Evolutionary conservation across 805 yeast genomes (phyloP).

Genomic region (Lipomyces chichibuensis): DNA sequence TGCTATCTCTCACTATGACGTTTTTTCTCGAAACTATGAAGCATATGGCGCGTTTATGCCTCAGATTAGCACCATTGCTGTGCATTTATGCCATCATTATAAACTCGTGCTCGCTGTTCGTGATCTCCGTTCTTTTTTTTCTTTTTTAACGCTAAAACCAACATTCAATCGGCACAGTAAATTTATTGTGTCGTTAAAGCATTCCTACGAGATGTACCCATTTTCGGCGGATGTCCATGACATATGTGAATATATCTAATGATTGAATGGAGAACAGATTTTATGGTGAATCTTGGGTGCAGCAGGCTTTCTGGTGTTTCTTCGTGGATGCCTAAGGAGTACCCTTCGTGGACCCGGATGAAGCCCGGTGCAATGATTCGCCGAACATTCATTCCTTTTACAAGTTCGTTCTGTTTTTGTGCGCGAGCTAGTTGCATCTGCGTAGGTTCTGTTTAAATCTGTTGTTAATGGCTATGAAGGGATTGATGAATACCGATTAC

Average conservation of each 20-base stretch:
- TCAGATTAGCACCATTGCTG: background rate
- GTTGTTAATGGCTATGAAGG: background rate
- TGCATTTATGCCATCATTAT: background rate
- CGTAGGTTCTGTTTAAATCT: background rate
- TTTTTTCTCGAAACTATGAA: background rate
- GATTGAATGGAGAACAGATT: conserved; percentile 57
- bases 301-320: conserved; percentile 54
- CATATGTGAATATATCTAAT: conserved; percentile 41
- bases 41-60: background rate
- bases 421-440: background rate
- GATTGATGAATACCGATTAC: no score
- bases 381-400: conserved; percentile 46
- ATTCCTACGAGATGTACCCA: conserved; percentile 47
- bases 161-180: conserved; percentile 33
- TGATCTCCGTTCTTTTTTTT: conserved; percentile 7
- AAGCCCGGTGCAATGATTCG: conserved; percentile 64
- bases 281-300: conserved; percentile 65
- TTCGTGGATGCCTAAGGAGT: conserved; percentile 52
- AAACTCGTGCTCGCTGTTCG: background rate
- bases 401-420: background rate
- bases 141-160: conserved; percentile 42
- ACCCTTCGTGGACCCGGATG: conserved; percentile 70
- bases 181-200: conserved; percentile 40
- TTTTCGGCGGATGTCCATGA: conserved; percentile 44
- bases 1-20: background rate